A percentile compares a stretch with the other conserved stretches of the same genome.
Evolutionary conservation across 768 basidiomycete species (phyloP).

Genomic region (Psilocybe tampanensis): DNA sequence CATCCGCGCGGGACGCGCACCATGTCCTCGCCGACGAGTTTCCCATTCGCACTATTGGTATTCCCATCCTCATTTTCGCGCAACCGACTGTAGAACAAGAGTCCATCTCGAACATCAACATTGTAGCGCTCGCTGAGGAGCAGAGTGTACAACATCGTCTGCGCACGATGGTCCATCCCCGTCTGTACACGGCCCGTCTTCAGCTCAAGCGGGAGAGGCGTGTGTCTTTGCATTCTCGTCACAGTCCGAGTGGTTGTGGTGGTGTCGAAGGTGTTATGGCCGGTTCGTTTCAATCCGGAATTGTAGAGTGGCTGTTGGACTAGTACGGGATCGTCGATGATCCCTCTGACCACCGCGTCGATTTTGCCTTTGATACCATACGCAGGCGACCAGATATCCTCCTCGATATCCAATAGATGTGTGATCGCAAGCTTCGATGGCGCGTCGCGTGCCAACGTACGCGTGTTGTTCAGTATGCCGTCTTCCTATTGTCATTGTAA

Average conservation of each 20-base stretch:
- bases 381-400: slow-evolving; percentile 96
- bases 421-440: slow-evolving; percentile 70
- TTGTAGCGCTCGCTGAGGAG: slow-evolving; percentile 92
- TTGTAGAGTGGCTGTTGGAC: no score
- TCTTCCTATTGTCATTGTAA: no score
- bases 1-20: slow-evolving; percentile 76
- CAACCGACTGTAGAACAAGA: slow-evolving; percentile 91
- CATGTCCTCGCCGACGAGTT: slow-evolving; percentile 44
- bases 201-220: slow-evolving; percentile 86
- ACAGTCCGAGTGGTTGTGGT: not conserved
- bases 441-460: slow-evolving; percentile 48
- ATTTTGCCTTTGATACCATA: slow-evolving; percentile 96
- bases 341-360: slow-evolving; percentile 82
- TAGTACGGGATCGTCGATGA: slow-evolving; percentile 44
- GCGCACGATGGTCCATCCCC: slow-evolving; percentile 93
- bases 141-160: slow-evolving; percentile 96
- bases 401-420: slow-evolving; percentile 85
- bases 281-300: not conserved
- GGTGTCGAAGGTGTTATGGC: not conserved
- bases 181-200: slow-evolving; percentile 84
- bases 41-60: not conserved
- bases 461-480: slow-evolving; percentile 70
- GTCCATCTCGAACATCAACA: slow-evolving; percentile 73
- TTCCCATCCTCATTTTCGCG: slow-evolving; percentile 54
- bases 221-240: slow-evolving; percentile 20